Evolutionary conservation across 2,329 filamentous ascomycete genomes (phyloP).

Genomic region (Aspergillus calidoustus): DNA sequence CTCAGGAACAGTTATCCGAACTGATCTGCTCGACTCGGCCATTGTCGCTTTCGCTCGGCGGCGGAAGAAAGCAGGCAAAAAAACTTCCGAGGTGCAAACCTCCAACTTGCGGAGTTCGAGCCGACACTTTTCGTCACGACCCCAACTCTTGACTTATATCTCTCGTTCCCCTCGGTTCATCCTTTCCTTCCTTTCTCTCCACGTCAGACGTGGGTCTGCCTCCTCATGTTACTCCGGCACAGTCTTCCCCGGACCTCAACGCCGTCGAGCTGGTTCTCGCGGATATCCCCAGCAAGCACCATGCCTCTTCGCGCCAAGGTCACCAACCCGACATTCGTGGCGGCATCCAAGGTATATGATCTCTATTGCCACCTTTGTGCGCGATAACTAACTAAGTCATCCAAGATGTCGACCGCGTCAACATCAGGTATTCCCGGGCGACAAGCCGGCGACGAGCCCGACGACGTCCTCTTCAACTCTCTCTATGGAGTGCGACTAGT

Average conservation of each 20-base stretch:
- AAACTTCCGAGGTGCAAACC: conserved; percentile 39
- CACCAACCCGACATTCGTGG: conserved; percentile 61
- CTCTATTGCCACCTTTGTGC: neutral
- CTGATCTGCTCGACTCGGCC: neutral
- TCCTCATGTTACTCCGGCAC: conserved; percentile 51
- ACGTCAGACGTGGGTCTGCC: conserved; percentile 30
- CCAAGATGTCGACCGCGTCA: conserved; percentile 49
- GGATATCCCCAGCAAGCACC: conserved; percentile 44
- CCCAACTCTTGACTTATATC: conserved; percentile 20
- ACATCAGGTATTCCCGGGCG: conserved; percentile 52
- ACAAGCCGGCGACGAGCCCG: conserved; percentile 70
- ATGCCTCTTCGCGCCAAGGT: conserved; percentile 87
- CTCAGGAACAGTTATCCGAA: neutral
- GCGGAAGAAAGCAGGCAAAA: conserved; percentile 28
- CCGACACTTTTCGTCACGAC: conserved; percentile 28
- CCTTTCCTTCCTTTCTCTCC: conserved; percentile 16
- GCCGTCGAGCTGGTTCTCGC: conserved; percentile 54
- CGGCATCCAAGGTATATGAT: conserved; percentile 56
- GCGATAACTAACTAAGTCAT: neutral
- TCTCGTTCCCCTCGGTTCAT: conserved; percentile 21
- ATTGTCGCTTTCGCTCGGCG: conserved; percentile 12
- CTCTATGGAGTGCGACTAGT: conserved; percentile 88
- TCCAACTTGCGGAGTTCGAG: conserved; percentile 27
- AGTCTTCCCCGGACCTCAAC: conserved; percentile 42
- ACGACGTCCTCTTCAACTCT: conserved; percentile 92